Evolutionary conservation across 192 early-diverging fungal species (phyloP), one percentile per base, ranked within the genome.

Genomic region (Coemansia sp.): DNA sequence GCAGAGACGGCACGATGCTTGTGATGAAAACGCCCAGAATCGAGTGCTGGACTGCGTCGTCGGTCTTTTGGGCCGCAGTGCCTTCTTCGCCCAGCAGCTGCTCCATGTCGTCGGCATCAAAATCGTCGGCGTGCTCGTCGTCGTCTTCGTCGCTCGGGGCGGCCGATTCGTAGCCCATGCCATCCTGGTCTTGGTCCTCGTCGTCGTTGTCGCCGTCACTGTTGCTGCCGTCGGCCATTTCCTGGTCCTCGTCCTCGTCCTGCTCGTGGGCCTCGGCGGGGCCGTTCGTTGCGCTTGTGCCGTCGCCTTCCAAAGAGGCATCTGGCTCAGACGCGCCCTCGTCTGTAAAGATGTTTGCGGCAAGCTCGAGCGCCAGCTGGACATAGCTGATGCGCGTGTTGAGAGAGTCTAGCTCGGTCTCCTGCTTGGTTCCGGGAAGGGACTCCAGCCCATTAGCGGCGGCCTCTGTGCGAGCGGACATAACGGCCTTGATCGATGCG

Each of bases 341-440:
- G 57, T 90, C 87, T 6, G 86, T 84, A 63, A 88, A 93, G 46
- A 94, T 85, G 61, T 92, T 92, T 49, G 93, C 85, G 4, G 94
- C 78, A 25, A 97, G 60, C 69, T 97, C 95, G 25, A 97, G 72
- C 16, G 84, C 82, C 19, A 93, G 54, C 63, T 80, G 71, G 13
- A 74, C 64, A 55, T 78, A 72, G 51, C 61, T 60, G 34, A 71
- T 70, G 7, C 59, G 68, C 27, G 61, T 48, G 46, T 58, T 45
- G 14, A 80, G 56, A 19, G 46, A 58, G 35, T 71, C 68, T 18
- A 74, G 48, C 20, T 56, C 61, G 2, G 42, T 14, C 47, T 70
- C 64, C 18, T 65, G 62, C 30, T 50, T 47, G 10, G 62, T 28
- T 14, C 60, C 54, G 13, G 55, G 23, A 14, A 47, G n/a, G 8